Evolutionary conservation across 192 early-diverging fungal species (phyloP).

Genomic region (Umbelopsis sp.): DNA sequence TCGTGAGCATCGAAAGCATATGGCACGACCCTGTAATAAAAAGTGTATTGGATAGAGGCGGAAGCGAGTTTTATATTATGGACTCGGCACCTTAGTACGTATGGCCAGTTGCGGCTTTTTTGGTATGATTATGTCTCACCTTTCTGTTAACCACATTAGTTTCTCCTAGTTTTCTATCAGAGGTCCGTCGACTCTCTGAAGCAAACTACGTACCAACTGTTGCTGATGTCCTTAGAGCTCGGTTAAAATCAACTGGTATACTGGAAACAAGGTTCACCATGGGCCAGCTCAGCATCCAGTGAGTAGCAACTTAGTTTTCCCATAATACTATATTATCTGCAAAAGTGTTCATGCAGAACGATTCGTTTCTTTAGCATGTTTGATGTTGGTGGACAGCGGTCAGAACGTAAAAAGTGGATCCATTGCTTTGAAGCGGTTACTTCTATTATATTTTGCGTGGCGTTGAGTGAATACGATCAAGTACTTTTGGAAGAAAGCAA

Average conservation of each 20-base stretch:
- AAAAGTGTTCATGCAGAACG: neutral
- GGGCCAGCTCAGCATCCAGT: slow-evolving; percentile 86
- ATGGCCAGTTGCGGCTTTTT: neutral
- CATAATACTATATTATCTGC: neutral
- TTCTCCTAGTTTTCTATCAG: slow-evolving; percentile 80
- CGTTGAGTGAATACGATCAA: slow-evolving; percentile 87
- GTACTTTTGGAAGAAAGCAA: slow-evolving; percentile 73
- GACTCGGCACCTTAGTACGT: slow-evolving; percentile 77
- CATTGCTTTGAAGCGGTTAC: slow-evolving; percentile 76
- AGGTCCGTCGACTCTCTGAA: slow-evolving; percentile 84
- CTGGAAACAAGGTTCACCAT: slow-evolving; percentile 94
- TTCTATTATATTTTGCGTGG: slow-evolving; percentile 85
- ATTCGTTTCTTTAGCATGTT: slow-evolving; percentile 62
- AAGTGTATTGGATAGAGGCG: slow-evolving; percentile 53
- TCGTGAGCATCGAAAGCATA: slow-evolving; percentile 56
- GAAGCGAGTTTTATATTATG: slow-evolving; percentile 77
- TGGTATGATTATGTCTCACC: neutral
- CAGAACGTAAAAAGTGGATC: slow-evolving; percentile 76
- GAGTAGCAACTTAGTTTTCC: slow-evolving; percentile 19
- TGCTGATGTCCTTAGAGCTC: slow-evolving; percentile 92
- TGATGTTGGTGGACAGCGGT: slow-evolving; percentile 75
- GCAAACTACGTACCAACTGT: slow-evolving; percentile 90
- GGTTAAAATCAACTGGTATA: slow-evolving; percentile 97
- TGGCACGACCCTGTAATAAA: slow-evolving; percentile 66
- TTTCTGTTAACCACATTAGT: neutral